A percentile compares a stretch with the other conserved stretches of the same genome.
These are phyloP conservation scores for Leccinum brunneo-olivaceum DNA, from an alignment of 1,284 basidiomycete species.

Conservation along the genomic window DNA sequence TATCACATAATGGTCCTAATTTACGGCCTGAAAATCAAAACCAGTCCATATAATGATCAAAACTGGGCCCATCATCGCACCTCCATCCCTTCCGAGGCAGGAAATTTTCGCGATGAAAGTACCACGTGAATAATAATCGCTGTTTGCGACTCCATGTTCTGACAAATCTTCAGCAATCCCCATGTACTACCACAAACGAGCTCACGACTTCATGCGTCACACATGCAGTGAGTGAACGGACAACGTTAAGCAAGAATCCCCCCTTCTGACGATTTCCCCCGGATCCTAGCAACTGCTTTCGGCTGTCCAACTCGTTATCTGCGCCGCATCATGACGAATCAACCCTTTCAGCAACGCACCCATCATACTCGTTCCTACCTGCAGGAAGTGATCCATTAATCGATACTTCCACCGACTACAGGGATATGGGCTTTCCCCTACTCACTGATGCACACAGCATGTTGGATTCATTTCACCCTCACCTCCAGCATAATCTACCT, in stretches of 20 bases:
- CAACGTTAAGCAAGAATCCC: not conserved
- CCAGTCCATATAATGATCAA: conserved; percentile 11
- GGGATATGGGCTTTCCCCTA: not conserved
- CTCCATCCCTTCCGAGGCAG: conserved; percentile 1
- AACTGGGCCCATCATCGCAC: not conserved
- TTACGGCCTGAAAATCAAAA: conserved; percentile 2
- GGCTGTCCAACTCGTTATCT: not conserved
- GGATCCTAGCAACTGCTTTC: conserved; percentile 7
- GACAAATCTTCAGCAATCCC: conserved; percentile 12
- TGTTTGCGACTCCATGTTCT: not conserved
- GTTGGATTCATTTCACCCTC: conserved; percentile 6
- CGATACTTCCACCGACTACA: not conserved
- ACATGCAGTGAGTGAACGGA: conserved; percentile 11
- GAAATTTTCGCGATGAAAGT: not conserved
- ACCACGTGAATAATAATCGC: conserved; percentile 10
- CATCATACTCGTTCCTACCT: not conserved
- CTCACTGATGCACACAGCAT: not conserved
- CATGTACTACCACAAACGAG: not conserved
- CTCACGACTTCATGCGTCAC: not conserved
- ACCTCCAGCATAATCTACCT: not conserved
- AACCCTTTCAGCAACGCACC: not conserved
- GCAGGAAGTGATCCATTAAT: not conserved
- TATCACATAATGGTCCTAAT: not conserved
- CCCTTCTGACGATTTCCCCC: conserved; percentile 1
- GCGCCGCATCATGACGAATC: not conserved